Evolutionary conservation across 805 yeast genomes (phyloP), one percentile per base, ranked within the genome.

Genomic region (Babjeviella inositovora): DNA sequence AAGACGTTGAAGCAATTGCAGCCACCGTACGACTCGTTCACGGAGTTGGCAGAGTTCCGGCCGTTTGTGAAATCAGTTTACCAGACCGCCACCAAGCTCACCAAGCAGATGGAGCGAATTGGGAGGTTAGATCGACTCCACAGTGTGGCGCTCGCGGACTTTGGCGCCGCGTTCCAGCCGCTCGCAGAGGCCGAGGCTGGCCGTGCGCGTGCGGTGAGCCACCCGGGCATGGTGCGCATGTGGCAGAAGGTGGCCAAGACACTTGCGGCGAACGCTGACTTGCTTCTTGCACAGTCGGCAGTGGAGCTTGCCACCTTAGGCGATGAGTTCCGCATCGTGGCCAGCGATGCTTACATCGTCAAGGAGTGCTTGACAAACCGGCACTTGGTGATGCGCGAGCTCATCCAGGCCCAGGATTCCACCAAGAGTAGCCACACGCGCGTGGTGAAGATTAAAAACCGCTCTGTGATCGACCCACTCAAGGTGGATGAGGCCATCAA

Each of bases 311-410:
- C 90, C 0, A 59, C 76, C 1, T 45, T 87, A 17, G 84, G 80
- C 2, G 96, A 87, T 35, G 76, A 76, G 1, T 42, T 82, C 9
- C 67, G 59, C 26, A 54, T 64, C 35, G 52, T 82, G 14, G 53
- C 69, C 4, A 64, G 65, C 30, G 95, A 85, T 35, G 74, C 90
- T 9, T 90, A 74, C 44, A 72, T 76, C 28, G 75, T 85, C 27
- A 90, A 90, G 45, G 98, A 90, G 47, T 75, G 94, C 0, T 54
- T 90, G 25, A 90, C 98, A 0, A 85, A 87, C 47, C 61, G 98
- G 28, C 94, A 90, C 44, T 56, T 90, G 27, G 50, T 87, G 18
- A 90, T 90, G 94, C 63, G 96, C 25, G 98, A 90, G 33, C 54
- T 82, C 24, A 38, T 66, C 15, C 76, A 68, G 39, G 85, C 95